Evolutionary conservation across 495 filamentous ascomycete genomes (phyloP).

Genomic region (Penicillium diatomitis): DNA sequence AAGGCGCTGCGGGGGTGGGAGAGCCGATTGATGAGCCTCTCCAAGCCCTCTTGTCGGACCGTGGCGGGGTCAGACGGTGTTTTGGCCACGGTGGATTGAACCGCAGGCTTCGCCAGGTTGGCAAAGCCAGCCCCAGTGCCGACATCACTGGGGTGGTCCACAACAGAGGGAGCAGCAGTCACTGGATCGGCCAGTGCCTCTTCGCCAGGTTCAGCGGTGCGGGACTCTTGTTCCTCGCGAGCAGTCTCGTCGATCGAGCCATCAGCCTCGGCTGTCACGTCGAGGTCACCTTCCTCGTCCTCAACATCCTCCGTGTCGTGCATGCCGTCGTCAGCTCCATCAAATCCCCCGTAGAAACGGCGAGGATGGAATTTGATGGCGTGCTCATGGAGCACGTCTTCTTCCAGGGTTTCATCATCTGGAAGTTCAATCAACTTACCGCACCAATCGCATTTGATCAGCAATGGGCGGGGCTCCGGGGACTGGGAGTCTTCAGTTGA

Average conservation of each 20-base stretch:
- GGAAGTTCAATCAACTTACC: constrained; percentile 24
- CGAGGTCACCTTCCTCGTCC: constrained; percentile 1
- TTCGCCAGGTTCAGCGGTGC: constrained; percentile 6
- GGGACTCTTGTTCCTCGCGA: constrained; percentile 8
- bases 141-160: constrained; percentile 5
- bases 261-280: constrained; percentile 13
- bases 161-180: constrained; percentile 3
- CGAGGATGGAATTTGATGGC: constrained; percentile 26
- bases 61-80: background rate
- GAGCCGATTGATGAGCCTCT: constrained; percentile 16
- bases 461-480: constrained; percentile 18
- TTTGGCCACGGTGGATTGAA: background rate
- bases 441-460: constrained; percentile 31
- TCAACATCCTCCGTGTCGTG: constrained; percentile 3
- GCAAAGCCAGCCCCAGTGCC: background rate
- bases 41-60: constrained; percentile 2
- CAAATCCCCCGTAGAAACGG: constrained; percentile 22
- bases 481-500: constrained; percentile 32
- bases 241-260: background rate
- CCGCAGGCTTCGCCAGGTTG: background rate
- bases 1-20: constrained; percentile 20
- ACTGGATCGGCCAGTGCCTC: constrained; percentile 6
- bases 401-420: constrained; percentile 13
- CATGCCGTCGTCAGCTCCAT: constrained; percentile 13
- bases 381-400: constrained; percentile 26